Evolutionary conservation across 768 basidiomycete genomes (phyloP), one percentile per base, ranked within the genome.

Genomic region (Mycena albidolilacea): DNA sequence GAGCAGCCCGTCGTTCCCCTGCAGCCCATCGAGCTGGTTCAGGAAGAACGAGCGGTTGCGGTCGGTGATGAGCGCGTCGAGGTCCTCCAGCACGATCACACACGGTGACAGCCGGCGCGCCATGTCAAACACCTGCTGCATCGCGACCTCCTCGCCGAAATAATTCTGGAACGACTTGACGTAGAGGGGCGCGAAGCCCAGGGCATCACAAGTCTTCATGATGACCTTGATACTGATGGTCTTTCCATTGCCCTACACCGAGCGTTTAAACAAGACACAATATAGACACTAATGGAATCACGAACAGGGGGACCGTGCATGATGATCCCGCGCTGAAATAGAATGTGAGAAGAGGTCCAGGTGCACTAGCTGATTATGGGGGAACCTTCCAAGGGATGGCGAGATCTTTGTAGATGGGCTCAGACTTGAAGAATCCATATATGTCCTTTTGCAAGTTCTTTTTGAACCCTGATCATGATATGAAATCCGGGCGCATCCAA

Each of bases 1-100:
- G 38, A 96, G 87, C 11, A 97, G 75, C 0, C 95, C 95, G 71
- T 95, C 90, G 77, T 96, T 96, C 39, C 90, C 88, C 78, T 92
- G 90, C 41, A 96, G 80, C 0, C 95, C 95, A 73, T 96, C 95
- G 9, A 95, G 83, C 79, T 96, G 92, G 78, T 97, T 97, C 60
- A 97, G 85, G 89, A 96, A 96, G 86, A 94, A 96, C 3, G 94
- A 94, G 39, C 95, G 89, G 78, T 95, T 96, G 8, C 78, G 62
- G 77, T 95, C 89, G 71, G 90, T 94, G 83, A 97, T 93, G 46
- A 95, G 86, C 75, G 92, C 92, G 77, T 97, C 95, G 8, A 96
- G 77, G 58, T 87, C 85, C 79, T 86, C 87, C 17, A 92, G 79
- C 63, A 91, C 85, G 64, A 93, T 74, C 57, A 94, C 87, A 75